Base-by-base conservation (phyloP, 2,329 filamentous ascomycete species). In the Pseudopithomyces chartarum region DNA sequence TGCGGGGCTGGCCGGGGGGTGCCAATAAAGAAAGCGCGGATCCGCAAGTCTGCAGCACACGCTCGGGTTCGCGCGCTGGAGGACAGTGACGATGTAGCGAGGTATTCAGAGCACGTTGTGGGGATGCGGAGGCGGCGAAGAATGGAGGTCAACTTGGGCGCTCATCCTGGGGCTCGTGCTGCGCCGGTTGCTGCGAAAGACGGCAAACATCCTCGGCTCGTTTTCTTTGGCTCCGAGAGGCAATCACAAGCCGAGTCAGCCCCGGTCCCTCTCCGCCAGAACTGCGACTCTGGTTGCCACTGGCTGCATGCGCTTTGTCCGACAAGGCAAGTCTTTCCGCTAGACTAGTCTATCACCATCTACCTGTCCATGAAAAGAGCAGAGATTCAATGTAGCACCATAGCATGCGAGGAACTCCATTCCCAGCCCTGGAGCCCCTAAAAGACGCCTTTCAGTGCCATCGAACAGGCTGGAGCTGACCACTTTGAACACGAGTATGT, bases 1-100 rank as follows among this genome's bases (percentile, higher is more conserved):
- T 65, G 65, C 64, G 64, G 64, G 65, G 64, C 58, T 63, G 57
- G 63, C 63, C 54, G 61, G 26, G 61, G 64, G 43, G 56, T 47
- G 52, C 57, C 36, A 44, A 52, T 38, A 33, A 43, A 46, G 46
- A 38, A 39, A 40, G 54, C 46, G 47, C 47, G 54, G 47, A 39
- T 40, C 52, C 44, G 52, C 52, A 50, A 34, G 20, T 3, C 43
- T 33, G 34, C 34, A 54, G 43, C 34, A 20, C 26, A 15, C 4
- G 33, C 8, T 36, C 17, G 40, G 39, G 45, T n/a, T 19, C 13
- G 29, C 39, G 13, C 15, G 8, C 26, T 17, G 5, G 26, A 36
- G 29, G 13, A 39, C 42, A 15, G 15, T 26, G 40, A 39, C 33
- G 40, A 15, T 38, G 26, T 46, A 19, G 29, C 29, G 38, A 44